These are phyloP conservation scores for Coix lacrymajobi DNA, from an alignment of 176 grass and related monocot species.

Conservation along the genomic window DNA sequence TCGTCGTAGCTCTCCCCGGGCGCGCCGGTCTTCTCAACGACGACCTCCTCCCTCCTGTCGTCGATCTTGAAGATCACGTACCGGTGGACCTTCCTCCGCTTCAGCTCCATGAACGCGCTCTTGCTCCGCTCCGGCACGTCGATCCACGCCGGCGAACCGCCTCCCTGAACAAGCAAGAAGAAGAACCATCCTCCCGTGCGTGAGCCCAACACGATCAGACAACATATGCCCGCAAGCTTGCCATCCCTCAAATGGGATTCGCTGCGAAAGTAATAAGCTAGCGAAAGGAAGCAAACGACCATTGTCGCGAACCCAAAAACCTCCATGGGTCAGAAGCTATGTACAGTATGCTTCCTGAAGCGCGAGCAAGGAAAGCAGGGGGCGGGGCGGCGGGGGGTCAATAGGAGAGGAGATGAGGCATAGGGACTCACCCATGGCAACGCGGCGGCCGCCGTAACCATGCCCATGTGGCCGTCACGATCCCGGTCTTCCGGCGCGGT, in stretches of 20 bases:
- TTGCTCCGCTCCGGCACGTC: constrained; percentile 52
- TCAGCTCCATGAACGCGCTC: constrained; percentile 63
- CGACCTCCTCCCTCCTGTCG: constrained; percentile 51
- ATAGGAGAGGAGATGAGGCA: neutral
- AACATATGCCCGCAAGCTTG: neutral
- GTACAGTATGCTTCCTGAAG: neutral
- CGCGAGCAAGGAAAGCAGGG: neutral
- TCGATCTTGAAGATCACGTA: constrained; percentile 83
- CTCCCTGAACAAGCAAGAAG: constrained; percentile 15
- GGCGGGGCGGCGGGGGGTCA: neutral
- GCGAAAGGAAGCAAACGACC: neutral
- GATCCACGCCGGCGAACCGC: constrained; percentile 46
- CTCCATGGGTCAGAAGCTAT: constrained; percentile 28
- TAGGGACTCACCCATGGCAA: constrained; percentile 37
- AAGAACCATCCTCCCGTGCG: neutral
- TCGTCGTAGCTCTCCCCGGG: constrained; percentile 65
- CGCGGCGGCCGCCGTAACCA: constrained; percentile 15
- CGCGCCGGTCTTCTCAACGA: constrained; percentile 57
- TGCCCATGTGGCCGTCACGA: constrained; percentile 45
- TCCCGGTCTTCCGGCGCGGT: constrained; percentile 46
- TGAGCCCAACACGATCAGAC: constrained; percentile 17
- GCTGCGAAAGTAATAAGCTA: neutral
- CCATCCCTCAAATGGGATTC: no score
- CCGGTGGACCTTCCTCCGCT: constrained; percentile 59
- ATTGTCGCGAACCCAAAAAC: constrained; percentile 40